Base-by-base conservation (phyloP, 2,329 filamentous ascomycete species). In the Ophiostoma pallidulum region DNA sequence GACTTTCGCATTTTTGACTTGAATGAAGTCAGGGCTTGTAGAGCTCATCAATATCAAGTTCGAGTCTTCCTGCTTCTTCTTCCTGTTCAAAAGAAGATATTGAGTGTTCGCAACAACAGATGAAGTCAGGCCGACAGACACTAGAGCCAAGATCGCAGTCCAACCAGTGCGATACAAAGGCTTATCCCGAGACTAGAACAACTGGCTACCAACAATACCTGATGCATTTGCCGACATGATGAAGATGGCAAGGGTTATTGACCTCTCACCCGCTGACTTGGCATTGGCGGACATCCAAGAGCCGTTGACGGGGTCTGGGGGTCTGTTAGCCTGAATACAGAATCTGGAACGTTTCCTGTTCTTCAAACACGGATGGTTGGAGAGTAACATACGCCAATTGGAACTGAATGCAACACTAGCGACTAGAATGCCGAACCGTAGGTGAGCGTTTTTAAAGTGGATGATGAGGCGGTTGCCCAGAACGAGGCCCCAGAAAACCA, bases 401-500 rank as follows among this genome's bases (percentile, higher is more conserved):
- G 16, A 32, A 16, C 24, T 29, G 12, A 48, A 48, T n/a, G 39
- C 46, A 8, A 48, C n/a, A 32, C 39, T 43, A 9, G 26, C 22
- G 0, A 26, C 26, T 9, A 48, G 20, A 10, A 48, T 13, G 9
- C 46, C 46, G 12, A 48, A 43, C 6, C 46, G 39, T 9, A 48
- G 24, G 33, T 43, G 39, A 3, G 14, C n/a, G 33, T 48, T 48
- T 2, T 20, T 18, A 2, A 32, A 42, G 14, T 31, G 8, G 26
- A 43, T 20, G 24, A 10, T 12, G 2, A 48, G 46, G 4, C 46
- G 46, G 32, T 48, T 43, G 13, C 46, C 45, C 3, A 48, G 39
- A 32, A 19, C 31, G 14, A 48, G 16, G 4, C 46, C 45, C 39
- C 39, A 48, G 26, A 57, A 54, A 8, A 59, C 33, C 0, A 62